A percentile compares a stretch with the other conserved stretches of the same genome.
Evolutionary conservation across 169 alveolate species (phyloP).

Genomic region (Eimeria necatrix): DNA sequence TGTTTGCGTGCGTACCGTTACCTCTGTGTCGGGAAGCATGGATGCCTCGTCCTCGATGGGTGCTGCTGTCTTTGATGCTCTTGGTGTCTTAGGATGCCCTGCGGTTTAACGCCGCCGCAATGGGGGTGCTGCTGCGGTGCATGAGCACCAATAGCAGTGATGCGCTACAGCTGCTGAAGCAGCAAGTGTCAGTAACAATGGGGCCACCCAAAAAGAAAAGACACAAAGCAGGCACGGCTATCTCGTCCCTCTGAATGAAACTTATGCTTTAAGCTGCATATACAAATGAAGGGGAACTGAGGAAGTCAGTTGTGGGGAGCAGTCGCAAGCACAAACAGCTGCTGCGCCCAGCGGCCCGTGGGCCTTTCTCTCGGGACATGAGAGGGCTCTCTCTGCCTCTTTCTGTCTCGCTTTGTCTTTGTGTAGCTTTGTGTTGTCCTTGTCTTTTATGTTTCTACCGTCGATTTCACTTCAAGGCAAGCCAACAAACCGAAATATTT

Average conservation of each 20-base stretch:
- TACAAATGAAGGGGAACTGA: too few species aligned
- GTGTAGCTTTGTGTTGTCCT: not conserved
- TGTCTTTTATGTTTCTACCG: too few species aligned
- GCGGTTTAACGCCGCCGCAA: not conserved
- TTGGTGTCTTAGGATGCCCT: constrained; percentile 1
- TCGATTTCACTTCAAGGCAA: too few species aligned
- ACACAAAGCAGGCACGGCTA: not conserved
- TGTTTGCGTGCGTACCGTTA: not conserved
- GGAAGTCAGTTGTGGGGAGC: not conserved
- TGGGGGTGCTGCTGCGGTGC: not conserved
- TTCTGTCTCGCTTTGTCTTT: not conserved
- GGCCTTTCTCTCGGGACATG: too few species aligned
- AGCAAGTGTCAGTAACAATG: not conserved
- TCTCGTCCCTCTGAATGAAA: not conserved
- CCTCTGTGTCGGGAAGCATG: not conserved
- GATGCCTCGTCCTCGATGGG: not conserved
- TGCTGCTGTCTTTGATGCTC: not conserved
- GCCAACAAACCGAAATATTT: too few species aligned
- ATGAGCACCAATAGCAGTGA: not conserved
- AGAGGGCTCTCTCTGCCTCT: not conserved
- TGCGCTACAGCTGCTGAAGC: constrained; percentile 6
- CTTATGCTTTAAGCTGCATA: too few species aligned
- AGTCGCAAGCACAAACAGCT: not conserved
- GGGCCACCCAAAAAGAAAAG: not conserved
- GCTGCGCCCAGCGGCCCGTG: not conserved